phyloP scores from a whole-genome alignment of 306 rosid species.

The Vigna mungo region DNA sequence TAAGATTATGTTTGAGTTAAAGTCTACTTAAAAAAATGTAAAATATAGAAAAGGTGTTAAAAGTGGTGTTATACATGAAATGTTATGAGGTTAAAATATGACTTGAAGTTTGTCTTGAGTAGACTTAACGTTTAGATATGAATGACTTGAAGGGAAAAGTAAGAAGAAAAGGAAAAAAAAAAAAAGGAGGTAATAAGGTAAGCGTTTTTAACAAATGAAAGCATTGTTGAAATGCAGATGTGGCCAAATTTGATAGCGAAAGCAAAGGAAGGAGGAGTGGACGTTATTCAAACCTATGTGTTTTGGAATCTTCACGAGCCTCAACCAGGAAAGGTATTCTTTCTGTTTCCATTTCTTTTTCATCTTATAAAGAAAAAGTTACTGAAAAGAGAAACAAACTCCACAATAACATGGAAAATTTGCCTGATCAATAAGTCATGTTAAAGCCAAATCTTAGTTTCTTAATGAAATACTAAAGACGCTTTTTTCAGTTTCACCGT shows the following conservation, averaged over 20 bases:
- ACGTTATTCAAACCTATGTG: constrained; percentile 92
- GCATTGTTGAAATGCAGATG: constrained; percentile 58
- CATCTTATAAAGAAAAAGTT: not conserved
- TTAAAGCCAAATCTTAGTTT: not conserved
- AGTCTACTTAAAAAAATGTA: no score
- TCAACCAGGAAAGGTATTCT: constrained; percentile 56
- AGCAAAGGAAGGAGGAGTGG: constrained; percentile 90
- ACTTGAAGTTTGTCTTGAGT: constrained; percentile 8
- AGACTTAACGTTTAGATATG: constrained; percentile 34
- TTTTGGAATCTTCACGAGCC: constrained; percentile 95
- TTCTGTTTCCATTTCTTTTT: not conserved
- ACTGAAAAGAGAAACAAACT: not conserved
- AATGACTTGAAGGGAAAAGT: constrained; percentile 30
- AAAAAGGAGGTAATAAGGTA: not conserved
- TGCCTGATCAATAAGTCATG: not conserved
- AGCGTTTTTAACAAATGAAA: not conserved
- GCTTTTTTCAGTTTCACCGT: not conserved
- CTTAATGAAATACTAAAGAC: no score
- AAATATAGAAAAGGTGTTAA: no score
- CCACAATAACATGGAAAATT: not conserved
- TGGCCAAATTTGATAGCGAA: constrained; percentile 85
- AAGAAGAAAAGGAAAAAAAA: not conserved
- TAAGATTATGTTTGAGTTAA: no score
- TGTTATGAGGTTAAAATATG: no score
- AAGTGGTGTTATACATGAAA: no score